Evolutionary conservation across 257 asterid species (phyloP).

Genomic region (Penstemon newberryi): DNA sequence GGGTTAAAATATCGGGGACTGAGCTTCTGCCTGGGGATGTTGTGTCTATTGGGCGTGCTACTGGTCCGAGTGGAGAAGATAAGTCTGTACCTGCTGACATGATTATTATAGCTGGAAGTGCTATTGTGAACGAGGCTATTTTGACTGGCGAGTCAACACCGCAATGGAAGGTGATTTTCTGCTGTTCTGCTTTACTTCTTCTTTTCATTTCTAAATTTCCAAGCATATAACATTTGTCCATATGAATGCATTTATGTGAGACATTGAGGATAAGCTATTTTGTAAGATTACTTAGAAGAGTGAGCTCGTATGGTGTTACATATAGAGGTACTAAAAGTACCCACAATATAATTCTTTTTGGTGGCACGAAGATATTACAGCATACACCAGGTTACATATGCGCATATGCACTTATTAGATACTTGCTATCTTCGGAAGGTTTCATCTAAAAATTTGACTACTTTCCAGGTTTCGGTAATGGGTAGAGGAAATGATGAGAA

Average conservation of each 20-base stretch:
- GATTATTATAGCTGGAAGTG: slow-evolving; percentile 98
- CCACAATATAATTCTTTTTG: slow-evolving; percentile 55
- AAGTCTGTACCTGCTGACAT: slow-evolving; percentile 97
- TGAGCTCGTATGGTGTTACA: too few relatives aligned
- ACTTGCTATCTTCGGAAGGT: slow-evolving; percentile 21
- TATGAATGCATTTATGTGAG: neutral
- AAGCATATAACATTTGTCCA: neutral
- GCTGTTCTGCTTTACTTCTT: slow-evolving; percentile 18
- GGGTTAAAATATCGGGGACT: slow-evolving; percentile 90
- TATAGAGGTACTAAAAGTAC: too few relatives aligned
- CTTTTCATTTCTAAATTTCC: slow-evolving; percentile 12
- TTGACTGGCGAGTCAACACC: slow-evolving; percentile 98
- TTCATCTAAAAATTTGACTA: slow-evolving; percentile 24
- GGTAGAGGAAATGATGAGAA: slow-evolving; percentile 80
- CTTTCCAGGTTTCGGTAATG: slow-evolving; percentile 73
- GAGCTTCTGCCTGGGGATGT: slow-evolving; percentile 97
- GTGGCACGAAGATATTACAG: slow-evolving; percentile 96
- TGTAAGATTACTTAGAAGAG: too few relatives aligned
- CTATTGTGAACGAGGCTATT: slow-evolving; percentile 96
- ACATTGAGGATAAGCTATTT: too few relatives aligned
- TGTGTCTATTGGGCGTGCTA: slow-evolving; percentile 95
- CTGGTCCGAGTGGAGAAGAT: slow-evolving; percentile 82
- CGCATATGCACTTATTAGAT: too few relatives aligned
- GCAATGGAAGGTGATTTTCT: slow-evolving; percentile 86
- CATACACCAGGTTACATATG: slow-evolving; percentile 61